These are phyloP conservation scores for Pseudonitzschia multiseries DNA, from an alignment of 108 stramenopile genomes.

Conservation along the genomic window DNA sequence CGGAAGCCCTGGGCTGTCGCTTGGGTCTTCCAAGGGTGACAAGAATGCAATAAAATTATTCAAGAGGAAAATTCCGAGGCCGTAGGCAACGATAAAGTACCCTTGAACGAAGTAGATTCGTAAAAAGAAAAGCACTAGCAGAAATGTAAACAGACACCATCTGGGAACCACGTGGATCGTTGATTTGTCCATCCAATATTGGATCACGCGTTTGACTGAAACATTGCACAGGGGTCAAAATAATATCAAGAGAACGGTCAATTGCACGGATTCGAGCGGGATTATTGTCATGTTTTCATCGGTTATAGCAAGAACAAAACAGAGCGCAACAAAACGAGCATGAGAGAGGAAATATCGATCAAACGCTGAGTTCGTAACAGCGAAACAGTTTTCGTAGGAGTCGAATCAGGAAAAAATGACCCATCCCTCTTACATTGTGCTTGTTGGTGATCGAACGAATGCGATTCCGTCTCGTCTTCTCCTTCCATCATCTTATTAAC, in stretches of 20 bases:
- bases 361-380: background rate
- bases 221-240: background rate
- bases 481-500: constrained; percentile 61
- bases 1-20: constrained; percentile 58
- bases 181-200: constrained; percentile 98
- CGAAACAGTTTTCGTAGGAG: background rate
- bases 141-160: constrained; percentile 65
- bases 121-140: constrained; percentile 84
- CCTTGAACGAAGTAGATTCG: constrained; percentile 94
- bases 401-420: constrained; percentile 7
- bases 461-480: constrained; percentile 32
- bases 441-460: constrained; percentile 42
- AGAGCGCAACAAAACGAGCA: background rate
- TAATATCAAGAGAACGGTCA: background rate
- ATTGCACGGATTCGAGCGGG: background rate
- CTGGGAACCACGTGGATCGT: constrained; percentile 84
- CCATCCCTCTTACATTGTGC: constrained; percentile 45
- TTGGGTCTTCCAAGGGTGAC: constrained; percentile 90
- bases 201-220: constrained; percentile 80
- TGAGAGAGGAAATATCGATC: background rate
- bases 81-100: constrained; percentile 99
- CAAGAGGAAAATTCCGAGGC: constrained; percentile 96
- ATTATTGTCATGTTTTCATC: background rate
- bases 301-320: background rate
- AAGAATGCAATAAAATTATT: constrained; percentile 99